Base-by-base conservation (phyloP, 2,329 filamentous ascomycete genomes). In the Phialophora macrospora region DNA sequence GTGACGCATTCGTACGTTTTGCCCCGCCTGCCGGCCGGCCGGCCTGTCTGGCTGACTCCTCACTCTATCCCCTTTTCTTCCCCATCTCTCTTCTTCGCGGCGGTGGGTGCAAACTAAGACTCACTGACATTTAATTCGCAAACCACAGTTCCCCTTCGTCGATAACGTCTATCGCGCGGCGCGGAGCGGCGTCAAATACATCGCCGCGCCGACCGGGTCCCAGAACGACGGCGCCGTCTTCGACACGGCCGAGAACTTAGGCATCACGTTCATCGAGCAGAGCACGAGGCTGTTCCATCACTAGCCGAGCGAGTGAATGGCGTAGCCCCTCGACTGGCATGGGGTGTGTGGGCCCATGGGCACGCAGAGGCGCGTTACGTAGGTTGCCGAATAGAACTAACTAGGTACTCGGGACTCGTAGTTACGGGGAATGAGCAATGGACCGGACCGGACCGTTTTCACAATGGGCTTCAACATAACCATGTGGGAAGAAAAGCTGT, bases 241-340 rank as follows among this genome's bases (percentile, higher is more conserved):
- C 73, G 89, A 92, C 77, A 96, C 93, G 11, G 92, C 93, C 4
- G 92, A 97, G 83, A 92, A 94, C 82, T 83, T 96, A 70, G 91
- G 90, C 62, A 96, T 98, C 74, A 93, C 90, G 52, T 97, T 98
- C 80, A 90, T 98, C 44, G 93, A 99, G 85, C 95, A 99, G 84
- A 92, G 90, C 77, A 90, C 91, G 66, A 88, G 95, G 73, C 85
- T 98, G 71, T 98, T 98, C 88, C 94, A 97, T 80, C 94, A 98
- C 81, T 98, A 64, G 57, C 38, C 32, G 32, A 34, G 9, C 30
- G 30, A 32, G 30, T 4, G 32, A 34, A 11, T 12, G 12, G 9
- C 9, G 11, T 34, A 12, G 11, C 32, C 32, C 9, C 32, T 41
- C 38, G 38, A 17, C 38, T 17, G 17, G 38, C 38, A n/a, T 20